Conservation (phyloP, 805 yeast genomes). For the Tetrapisispora fleetii region DNA sequence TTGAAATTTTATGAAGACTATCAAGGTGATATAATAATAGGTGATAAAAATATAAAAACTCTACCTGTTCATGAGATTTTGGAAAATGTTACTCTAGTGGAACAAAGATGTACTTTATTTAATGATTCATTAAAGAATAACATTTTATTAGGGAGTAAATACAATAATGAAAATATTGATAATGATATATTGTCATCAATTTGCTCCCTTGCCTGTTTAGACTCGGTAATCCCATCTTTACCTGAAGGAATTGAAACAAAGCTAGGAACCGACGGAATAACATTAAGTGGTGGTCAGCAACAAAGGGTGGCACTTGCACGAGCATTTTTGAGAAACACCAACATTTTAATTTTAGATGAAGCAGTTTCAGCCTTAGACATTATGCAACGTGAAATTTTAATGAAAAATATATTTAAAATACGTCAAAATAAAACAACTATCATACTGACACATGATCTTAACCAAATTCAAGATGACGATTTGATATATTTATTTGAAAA, state of each 20-base stretch:
- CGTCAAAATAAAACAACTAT: slow-evolving; percentile 67
- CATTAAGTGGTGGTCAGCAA: slow-evolving; percentile 83
- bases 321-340: slow-evolving; percentile 63
- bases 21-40: slow-evolving; percentile 51
- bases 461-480: slow-evolving; percentile 49
- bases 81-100: slow-evolving; percentile 59
- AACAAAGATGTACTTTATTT: slow-evolving; percentile 61
- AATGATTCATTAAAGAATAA: slow-evolving; percentile 55
- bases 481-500: slow-evolving; percentile 46
- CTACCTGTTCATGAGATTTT: slow-evolving; percentile 45
- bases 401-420: slow-evolving; percentile 46
- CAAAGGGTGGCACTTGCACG: slow-evolving; percentile 81
- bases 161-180: slow-evolving; percentile 12
- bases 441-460: slow-evolving; percentile 67
- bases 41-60: slow-evolving; percentile 37
- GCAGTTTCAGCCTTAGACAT: slow-evolving; percentile 73
- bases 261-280: slow-evolving; percentile 37
- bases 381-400: slow-evolving; percentile 35
- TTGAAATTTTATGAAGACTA: slow-evolving; percentile 45
- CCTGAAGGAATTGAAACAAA: slow-evolving; percentile 48
- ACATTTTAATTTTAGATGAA: slow-evolving; percentile 77
- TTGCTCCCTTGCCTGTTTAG: slow-evolving; percentile 41
- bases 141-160: slow-evolving; percentile 40
- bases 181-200: slow-evolving; percentile 33
- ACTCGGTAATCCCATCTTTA: slow-evolving; percentile 37